Conservation (phyloP, 1,284 basidiomycete genomes). For the Irpex sp. region DNA sequence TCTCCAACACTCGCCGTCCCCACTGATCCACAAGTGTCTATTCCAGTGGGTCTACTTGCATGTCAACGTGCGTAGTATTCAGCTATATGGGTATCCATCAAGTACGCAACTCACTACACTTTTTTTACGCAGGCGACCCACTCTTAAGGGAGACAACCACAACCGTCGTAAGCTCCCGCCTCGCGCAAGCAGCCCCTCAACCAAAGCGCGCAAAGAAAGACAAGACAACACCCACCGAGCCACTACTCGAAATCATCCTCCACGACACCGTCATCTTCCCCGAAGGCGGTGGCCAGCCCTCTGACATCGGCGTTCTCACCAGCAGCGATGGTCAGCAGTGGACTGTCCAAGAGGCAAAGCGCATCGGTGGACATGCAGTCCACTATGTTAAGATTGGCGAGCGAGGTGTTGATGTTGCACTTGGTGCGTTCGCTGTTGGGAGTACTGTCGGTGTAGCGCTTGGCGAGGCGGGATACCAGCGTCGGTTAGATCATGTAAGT, state of each 20-base stretch:
- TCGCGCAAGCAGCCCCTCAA: conserved; percentile 37
- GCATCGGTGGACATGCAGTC: conserved; percentile 71
- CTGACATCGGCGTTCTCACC: conserved; percentile 66
- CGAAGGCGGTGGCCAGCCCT: conserved; percentile 85
- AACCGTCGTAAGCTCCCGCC: conserved; percentile 41
- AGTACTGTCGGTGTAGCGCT: conserved; percentile 50
- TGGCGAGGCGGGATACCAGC: conserved; percentile 58
- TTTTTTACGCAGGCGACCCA: conserved; percentile 71
- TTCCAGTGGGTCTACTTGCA: conserved; percentile 67
- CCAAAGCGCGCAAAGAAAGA: conserved; percentile 47
- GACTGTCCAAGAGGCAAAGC: conserved; percentile 65
- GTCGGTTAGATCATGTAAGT: conserved; percentile 72
- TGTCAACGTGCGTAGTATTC: conserved; percentile 57
- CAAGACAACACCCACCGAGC: conserved; percentile 42
- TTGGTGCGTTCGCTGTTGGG: conserved; percentile 45
- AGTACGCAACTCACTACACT: too few relatives aligned
- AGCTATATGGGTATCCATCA: too few relatives aligned
- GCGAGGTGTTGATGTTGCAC: conserved; percentile 37
- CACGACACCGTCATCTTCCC: conserved; percentile 87
- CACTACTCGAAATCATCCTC: conserved; percentile 59
- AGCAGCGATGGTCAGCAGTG: conserved; percentile 39
- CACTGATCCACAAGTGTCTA: conserved; percentile 39
- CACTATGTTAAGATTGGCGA: conserved; percentile 60
- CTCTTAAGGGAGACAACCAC: conserved; percentile 52
- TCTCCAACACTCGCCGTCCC: conserved; percentile 51